Base-by-base conservation (phyloP, 2,329 filamentous ascomycete genomes). In the Trichoderma gracile region DNA sequence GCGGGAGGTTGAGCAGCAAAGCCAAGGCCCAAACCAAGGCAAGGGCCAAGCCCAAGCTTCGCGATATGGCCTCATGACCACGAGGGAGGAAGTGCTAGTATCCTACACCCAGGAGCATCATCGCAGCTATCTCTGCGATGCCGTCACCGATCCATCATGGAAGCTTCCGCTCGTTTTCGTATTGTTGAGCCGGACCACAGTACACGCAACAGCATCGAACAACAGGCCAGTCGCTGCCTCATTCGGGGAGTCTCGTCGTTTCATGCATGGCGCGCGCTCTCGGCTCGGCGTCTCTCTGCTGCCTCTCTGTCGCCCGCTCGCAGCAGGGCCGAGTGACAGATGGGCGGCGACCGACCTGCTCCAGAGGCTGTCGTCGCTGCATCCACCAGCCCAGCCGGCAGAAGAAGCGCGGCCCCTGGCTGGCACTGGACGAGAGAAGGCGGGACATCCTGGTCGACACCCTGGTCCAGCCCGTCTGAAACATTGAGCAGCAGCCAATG, bases 211-310 rank as follows among this genome's bases (percentile, higher is more conserved):
- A 14, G 33, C 33, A 38, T 12, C 33, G 10, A 8, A 14, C 7
- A 38, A 38, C 33, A 14, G 33, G 33, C 33, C 33, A 52, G 33
- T 14, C n/a, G n/a, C n/a, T 42, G 46, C 38, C 47, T 53, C n/a
- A 38, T 9, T 62, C 63, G 63, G 63, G 63, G 63, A 65, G 57
- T 65, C 63, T 65, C 63, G 63, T 65, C 57, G 63, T 65, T 50
- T 62, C 63, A 45, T 65, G 63, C 56, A 38, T 25, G 55, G 58
- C 58, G 33, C 61, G 54, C 53, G 38, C 45, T 57, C 62, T 50
- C 33, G 42, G 62, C 54, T 58, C 62, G 45, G 54, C 55, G 54
- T 38, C 54, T 25, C 43, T 59, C 49, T 49, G 17, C 23, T 46
- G 40, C 43, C 40, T 45, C n/a, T 23, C 42, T 45, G 33, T 52